Evolutionary conservation across 768 basidiomycete species (phyloP), one percentile per base, ranked within the genome.

Genomic region (Suillus discolor): DNA sequence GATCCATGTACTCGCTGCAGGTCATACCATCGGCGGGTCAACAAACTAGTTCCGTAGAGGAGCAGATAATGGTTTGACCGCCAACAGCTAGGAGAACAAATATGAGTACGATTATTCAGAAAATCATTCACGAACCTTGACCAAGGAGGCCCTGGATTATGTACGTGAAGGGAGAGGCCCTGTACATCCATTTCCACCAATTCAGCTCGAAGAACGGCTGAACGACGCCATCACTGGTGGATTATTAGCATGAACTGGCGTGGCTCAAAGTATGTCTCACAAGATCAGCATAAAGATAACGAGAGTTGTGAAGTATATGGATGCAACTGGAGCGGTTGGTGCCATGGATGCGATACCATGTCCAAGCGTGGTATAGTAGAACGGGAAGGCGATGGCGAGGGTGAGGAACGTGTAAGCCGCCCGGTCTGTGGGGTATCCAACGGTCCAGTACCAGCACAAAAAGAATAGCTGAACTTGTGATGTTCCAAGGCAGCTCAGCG

Each of bases 121-220:
- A 8, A 16, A 20, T 34, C 18, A 12, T 36, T 16, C 38, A 69
- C 82, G 66, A 70, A 90, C 89, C 75, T 72, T 82, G 78, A 0
- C 80, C 78, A 6, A 79, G 68, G 31, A 84, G 66, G 36, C 77
- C 81, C 59, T 87, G 85, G 64, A 89, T 80, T 28, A 88, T 75
- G 68, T 89, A 88, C 2, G 83, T 84, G 71, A 79, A 85, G 0
- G 86, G 85, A 6, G 85, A 86, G 39, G 82, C 9, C 64, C 72
- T 79, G 66, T 83, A 91, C 89, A 90, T 89, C 89, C 89, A 91
- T 63, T 75, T 71, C 90, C 89, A 91, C 85, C 88, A 89, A 13
- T 85, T 85, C 2, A 91, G 83, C n/a, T 81, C 78, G 7, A 80
- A 68, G 71, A 79, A 88, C 11, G 90, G 90, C 69, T 92, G 89